Base-by-base conservation (phyloP, 192 early-diverging fungal species). In the Coemansia sp. region DNA sequence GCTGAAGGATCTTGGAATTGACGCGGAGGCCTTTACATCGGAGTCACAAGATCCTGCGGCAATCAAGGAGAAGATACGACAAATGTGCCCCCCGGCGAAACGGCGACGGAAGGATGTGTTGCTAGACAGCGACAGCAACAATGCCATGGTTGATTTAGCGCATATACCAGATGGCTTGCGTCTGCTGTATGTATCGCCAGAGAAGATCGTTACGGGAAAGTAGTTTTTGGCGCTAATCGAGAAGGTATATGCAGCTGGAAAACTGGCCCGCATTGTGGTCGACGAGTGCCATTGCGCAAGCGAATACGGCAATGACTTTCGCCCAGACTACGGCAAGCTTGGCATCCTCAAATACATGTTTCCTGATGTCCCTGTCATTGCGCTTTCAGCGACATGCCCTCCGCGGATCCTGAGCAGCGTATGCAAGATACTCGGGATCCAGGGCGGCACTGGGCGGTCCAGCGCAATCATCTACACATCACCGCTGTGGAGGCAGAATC, bases 371-470 rank as follows among this genome's bases (percentile, higher is more conserved):
- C 90, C 88, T 1, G 73, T 95, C 51, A 88, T 92, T 75, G 93
- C 92, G 4, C 72, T 95, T 43, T 92, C 94, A 3, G 93, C 93
- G 0, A 95, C 92, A 1, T 88, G 86, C 26, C 85, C 87, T 26
- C 84, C 82, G 24, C 77, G 74, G 24, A 80, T 87, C 20, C 82
- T 88, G 64, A 65, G 76, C 33, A 83, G 81, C 71, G 84, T 88
- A 21, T 62, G 83, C 56, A 61, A 62, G 43, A 88, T 87, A 23
- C 81, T 89, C n/a, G 78, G 77, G 23, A 72, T 88, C 5, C 62
- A 80, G 21, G 83, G 83, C 65, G 66, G 63, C 11, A 36, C 69
- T 24, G 45, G 66, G 39, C 57, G 73, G 8, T 73, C 75, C 21
- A 81, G 85, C 18, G 83, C 86, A 14, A 63, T 91, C 16, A 71